These are phyloP conservation scores for Psilocybe cyanescens DNA, from an alignment of 768 basidiomycete species.

Conservation along the genomic window DNA sequence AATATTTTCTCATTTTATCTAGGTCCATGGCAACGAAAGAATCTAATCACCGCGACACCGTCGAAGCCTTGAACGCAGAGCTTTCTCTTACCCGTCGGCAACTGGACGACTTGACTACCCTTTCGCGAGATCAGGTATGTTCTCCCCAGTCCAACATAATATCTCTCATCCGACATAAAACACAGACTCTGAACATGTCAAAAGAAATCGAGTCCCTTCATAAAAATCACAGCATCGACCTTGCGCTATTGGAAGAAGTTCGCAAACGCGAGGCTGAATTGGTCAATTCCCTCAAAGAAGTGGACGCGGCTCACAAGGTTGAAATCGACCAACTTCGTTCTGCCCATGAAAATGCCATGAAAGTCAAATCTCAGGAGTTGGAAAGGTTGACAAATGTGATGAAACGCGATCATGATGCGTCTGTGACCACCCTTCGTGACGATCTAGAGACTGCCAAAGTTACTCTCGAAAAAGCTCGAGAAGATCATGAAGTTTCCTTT, in stretches of 20 bases:
- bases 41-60: constrained; percentile 80
- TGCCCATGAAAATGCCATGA: constrained; percentile 49
- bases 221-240: constrained; percentile 56
- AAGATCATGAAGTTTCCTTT: constrained; percentile 64
- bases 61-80: constrained; percentile 72
- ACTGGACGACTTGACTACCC: constrained; percentile 78
- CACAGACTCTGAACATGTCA: constrained; percentile 84
- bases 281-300: constrained; percentile 49
- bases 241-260: constrained; percentile 56
- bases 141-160: not conserved
- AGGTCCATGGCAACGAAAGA: constrained; percentile 99
- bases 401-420: constrained; percentile 30
- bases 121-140: constrained; percentile 84
- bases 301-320: constrained; percentile 51
- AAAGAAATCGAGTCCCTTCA: constrained; percentile 80
- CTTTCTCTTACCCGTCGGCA: constrained; percentile 73
- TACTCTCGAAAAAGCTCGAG: constrained; percentile 49
- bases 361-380: constrained; percentile 42
- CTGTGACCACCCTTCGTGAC: constrained; percentile 39
- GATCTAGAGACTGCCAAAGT: constrained; percentile 48
- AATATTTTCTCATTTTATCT: constrained; percentile 14
- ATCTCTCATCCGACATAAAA: constrained; percentile 2
- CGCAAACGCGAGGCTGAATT: constrained; percentile 62
- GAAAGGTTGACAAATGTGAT: constrained; percentile 51
- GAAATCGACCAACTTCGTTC: constrained; percentile 52